Percentiles rank a stretch among this genome's conserved stretches.
Conservation (phyloP, 768 basidiomycete species). For the Auriscalpium microsporum region DNA sequence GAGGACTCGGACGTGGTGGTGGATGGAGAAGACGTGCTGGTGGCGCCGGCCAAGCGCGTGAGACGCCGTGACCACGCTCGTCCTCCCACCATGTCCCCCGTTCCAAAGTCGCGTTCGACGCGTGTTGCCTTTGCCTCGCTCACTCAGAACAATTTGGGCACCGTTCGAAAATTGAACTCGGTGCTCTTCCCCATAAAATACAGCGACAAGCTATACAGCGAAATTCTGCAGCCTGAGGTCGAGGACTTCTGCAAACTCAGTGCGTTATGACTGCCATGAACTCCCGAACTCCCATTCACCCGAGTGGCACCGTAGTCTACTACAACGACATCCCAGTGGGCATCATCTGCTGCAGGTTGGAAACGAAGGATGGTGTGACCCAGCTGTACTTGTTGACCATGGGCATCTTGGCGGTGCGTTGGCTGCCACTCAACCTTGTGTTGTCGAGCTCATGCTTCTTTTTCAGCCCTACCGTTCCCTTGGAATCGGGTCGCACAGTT, state of each 20-base stretch:
- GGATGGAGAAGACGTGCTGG: too few relatives aligned
- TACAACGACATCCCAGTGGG: conserved; percentile 92
- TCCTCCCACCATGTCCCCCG: conserved; percentile 22
- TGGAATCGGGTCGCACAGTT: conserved; percentile 62
- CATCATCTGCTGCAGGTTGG: conserved; percentile 78
- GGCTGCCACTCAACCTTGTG: neutral
- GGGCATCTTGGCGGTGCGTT: conserved; percentile 77
- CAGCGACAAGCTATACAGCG: conserved; percentile 80
- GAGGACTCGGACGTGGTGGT: too few relatives aligned
- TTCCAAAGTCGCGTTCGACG: conserved; percentile 22
- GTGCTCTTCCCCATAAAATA: conserved; percentile 88
- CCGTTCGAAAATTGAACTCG: conserved; percentile 55
- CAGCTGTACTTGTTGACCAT: conserved; percentile 85
- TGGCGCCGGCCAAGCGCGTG: too few relatives aligned
- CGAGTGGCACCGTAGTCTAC: conserved; percentile 54
- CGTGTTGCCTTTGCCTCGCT: conserved; percentile 67
- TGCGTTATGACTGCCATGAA: conserved; percentile 32
- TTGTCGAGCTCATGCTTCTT: neutral
- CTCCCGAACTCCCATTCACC: neutral
- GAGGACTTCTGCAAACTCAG: conserved; percentile 86
- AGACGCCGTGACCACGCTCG: conserved; percentile 7
- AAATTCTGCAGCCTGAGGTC: conserved; percentile 65
- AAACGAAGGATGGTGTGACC: conserved; percentile 49
- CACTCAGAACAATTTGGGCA: conserved; percentile 75
- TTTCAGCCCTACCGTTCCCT: conserved; percentile 77